A percentile compares a stretch with the other conserved stretches of the same genome.
These are phyloP conservation scores for Colletotrichum orchidophilum DNA, from an alignment of 2,329 filamentous ascomycete species.

Conservation along the genomic window DNA sequence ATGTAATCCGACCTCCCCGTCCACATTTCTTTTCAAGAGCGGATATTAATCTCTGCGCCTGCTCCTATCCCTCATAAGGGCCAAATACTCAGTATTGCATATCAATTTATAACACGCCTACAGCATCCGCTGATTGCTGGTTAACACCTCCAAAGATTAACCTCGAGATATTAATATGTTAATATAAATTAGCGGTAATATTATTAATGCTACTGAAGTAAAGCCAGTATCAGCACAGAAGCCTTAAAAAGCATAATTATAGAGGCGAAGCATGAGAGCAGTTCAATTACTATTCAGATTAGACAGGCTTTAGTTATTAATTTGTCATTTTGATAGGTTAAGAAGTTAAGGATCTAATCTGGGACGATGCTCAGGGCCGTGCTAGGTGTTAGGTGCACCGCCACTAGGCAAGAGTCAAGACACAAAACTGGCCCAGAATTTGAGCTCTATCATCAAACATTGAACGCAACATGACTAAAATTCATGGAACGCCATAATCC, in stretches of 20 bases:
- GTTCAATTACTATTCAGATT: not conserved
- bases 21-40: not conserved
- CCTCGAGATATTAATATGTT: too few species aligned
- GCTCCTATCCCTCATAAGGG: too few species aligned
- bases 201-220: not conserved
- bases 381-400: too few species aligned
- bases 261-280: not conserved
- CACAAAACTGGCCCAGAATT: too few species aligned
- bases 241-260: not conserved
- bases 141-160: too few species aligned
- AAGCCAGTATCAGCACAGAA: not conserved
- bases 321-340: not conserved
- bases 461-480: not conserved
- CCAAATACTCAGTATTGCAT: too few species aligned
- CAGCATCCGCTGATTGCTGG: too few species aligned
- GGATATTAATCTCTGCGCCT: not conserved
- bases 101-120: too few species aligned
- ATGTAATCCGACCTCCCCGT: slow-evolving; percentile 1
- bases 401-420: too few species aligned
- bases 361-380: not conserved
- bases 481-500: slow-evolving; percentile 7
- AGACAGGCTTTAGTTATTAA: not conserved
- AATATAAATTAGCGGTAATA: not conserved
- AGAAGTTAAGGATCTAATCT: not conserved
- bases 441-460: slow-evolving; percentile 2